Conservation (phyloP, 2,329 filamentous ascomycete genomes). For the Phaeosphaeriaceae sp. region DNA sequence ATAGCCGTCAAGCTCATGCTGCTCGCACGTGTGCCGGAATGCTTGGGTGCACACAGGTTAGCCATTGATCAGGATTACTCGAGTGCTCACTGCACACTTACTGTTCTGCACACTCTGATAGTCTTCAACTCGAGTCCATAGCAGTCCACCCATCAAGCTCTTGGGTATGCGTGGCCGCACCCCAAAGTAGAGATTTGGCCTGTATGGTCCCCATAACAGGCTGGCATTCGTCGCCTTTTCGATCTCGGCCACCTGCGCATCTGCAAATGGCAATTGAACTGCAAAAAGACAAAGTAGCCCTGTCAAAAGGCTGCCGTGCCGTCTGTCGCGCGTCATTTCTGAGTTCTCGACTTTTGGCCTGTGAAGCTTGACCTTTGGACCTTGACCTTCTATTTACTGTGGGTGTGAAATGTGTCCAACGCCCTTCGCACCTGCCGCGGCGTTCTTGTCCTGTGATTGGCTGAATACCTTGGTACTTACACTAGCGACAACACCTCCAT, state of each 20-base stretch:
- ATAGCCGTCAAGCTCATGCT: constrained; percentile 93
- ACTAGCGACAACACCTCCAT: not conserved
- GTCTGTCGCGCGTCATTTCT: constrained; percentile 34
- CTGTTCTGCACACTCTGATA: constrained; percentile 77
- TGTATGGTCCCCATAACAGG: constrained; percentile 94
- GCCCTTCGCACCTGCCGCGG: constrained; percentile 9
- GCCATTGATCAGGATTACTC: too few relatives aligned
- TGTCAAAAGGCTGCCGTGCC: constrained; percentile 25
- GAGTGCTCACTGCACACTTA: constrained; percentile 63
- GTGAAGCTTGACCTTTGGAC: constrained; percentile 24
- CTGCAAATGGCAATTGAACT: constrained; percentile 30
- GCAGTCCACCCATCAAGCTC: constrained; percentile 79
- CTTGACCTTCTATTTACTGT: constrained; percentile 7
- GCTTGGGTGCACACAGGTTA: constrained; percentile 58
- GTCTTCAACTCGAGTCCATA: constrained; percentile 87
- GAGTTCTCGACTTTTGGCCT: constrained; percentile 15
- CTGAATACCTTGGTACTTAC: too few relatives aligned
- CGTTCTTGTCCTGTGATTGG: constrained; percentile 24
- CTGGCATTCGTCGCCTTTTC: constrained; percentile 73
- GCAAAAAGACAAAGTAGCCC: constrained; percentile 29
- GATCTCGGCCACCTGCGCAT: constrained; percentile 45
- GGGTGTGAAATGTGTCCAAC: constrained; percentile 21
- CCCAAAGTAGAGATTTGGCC: constrained; percentile 93
- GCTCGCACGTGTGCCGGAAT: constrained; percentile 93
- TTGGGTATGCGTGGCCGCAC: constrained; percentile 81